A percentile compares a stretch with the other conserved stretches of the same genome.
These are phyloP conservation scores for Leccinellum luteum DNA, from an alignment of 768 basidiomycete species.

Conservation along the genomic window DNA sequence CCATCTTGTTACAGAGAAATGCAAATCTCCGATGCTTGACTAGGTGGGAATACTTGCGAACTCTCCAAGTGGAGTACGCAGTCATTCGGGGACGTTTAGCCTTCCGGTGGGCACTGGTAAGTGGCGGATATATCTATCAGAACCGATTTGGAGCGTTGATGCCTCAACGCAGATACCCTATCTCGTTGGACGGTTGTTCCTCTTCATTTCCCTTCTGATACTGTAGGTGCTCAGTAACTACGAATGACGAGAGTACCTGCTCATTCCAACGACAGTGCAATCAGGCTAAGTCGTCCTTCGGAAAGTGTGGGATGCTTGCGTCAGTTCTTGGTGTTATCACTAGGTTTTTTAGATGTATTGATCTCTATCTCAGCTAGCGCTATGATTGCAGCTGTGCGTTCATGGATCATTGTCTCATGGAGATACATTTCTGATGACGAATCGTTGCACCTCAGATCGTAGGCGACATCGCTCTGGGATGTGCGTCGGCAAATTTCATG, in stretches of 20 bases:
- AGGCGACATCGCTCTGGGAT: slow-evolving; percentile 16
- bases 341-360: background rate
- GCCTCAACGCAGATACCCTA: slow-evolving; percentile 20
- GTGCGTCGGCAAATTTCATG: slow-evolving; percentile 25
- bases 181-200: slow-evolving; percentile 17
- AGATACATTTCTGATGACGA: background rate
- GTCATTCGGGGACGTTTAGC: slow-evolving; percentile 21
- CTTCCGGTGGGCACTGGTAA: slow-evolving; percentile 28
- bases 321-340: background rate
- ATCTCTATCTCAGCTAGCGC: background rate
- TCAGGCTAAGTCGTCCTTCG: background rate
- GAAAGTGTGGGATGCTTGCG: background rate
- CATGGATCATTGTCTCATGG: background rate
- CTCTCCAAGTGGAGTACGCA: slow-evolving; percentile 20
- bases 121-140: background rate
- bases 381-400: slow-evolving; percentile 10
- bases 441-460: slow-evolving; percentile 5
- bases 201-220: background rate
- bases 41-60: slow-evolving; percentile 28
- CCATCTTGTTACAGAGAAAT: background rate
- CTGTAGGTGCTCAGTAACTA: background rate
- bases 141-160: background rate
- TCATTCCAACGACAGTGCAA: background rate
- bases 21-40: background rate
- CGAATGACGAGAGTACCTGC: background rate